phyloP scores from a whole-genome alignment of 2,329 filamentous ascomycete species.

The Aspergillus sp. region DNA sequence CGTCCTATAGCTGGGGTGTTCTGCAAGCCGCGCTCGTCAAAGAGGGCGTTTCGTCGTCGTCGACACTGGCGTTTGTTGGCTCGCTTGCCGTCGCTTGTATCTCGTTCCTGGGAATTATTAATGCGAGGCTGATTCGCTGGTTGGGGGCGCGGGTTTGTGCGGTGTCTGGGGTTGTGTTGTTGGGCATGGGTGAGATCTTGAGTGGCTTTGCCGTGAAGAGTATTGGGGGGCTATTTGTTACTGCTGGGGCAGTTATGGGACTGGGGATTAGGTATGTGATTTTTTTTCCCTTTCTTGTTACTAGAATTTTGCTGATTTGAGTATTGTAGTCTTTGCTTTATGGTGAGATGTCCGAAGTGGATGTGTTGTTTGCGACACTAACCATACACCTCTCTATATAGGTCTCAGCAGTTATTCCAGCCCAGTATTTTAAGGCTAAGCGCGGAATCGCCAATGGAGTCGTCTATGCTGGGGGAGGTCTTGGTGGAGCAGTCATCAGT shows the following conservation, averaged over 20 bases:
- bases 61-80: conserved; percentile 60
- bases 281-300: not conserved
- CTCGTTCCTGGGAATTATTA: conserved; percentile 53
- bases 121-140: conserved; percentile 51
- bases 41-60: conserved; percentile 47
- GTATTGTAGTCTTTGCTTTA: conserved; percentile 36
- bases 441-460: conserved; percentile 57
- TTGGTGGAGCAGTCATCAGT: conserved; percentile 56
- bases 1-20: conserved; percentile 60
- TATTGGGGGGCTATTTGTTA: conserved; percentile 50
- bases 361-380: not conserved
- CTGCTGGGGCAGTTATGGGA: conserved; percentile 49
- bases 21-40: conserved; percentile 58
- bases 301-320: not conserved
- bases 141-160: conserved; percentile 50
- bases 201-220: conserved; percentile 49
- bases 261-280: conserved; percentile 41
- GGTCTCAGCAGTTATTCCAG: conserved; percentile 46
- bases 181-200: conserved; percentile 52
- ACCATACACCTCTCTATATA: not conserved
- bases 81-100: conserved; percentile 53
- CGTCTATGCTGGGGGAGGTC: conserved; percentile 45
- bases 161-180: conserved; percentile 51
- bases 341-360: conserved; percentile 31
- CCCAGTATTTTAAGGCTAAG: conserved; percentile 57